A percentile compares a stretch with the other conserved stretches of the same genome.
Conservation (phyloP, 768 basidiomycete species). For the Amanita brunnescens region DNA sequence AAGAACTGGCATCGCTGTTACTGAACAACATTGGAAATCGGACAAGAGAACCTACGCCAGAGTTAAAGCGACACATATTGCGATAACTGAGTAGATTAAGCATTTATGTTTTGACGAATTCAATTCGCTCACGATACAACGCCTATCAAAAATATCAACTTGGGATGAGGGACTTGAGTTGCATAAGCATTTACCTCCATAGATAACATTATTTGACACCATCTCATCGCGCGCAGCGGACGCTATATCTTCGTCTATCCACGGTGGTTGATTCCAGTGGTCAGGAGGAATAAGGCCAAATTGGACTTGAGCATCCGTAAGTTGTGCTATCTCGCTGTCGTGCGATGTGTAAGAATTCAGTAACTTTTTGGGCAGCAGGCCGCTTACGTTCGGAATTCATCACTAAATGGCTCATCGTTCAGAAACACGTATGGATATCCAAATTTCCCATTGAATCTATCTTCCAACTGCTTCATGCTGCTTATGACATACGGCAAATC, state of each 20-base stretch:
- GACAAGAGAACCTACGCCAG: slow-evolving; percentile 49
- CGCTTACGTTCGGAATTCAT: slow-evolving; percentile 57
- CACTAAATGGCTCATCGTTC: slow-evolving; percentile 71
- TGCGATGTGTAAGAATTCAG: not conserved
- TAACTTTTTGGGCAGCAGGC: not conserved
- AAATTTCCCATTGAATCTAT: slow-evolving; percentile 84
- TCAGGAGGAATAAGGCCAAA: slow-evolving; percentile 71
- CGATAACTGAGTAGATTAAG: slow-evolving; percentile 47
- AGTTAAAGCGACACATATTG: slow-evolving; percentile 97
- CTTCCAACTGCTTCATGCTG: slow-evolving; percentile 74
- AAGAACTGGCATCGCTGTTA: slow-evolving; percentile 53
- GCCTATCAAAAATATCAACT: slow-evolving; percentile 31
- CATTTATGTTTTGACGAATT: not conserved
- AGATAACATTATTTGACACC: slow-evolving; percentile 57
- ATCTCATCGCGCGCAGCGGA: slow-evolving; percentile 55
- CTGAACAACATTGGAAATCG: not conserved
- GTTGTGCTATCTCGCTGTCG: slow-evolving; percentile 38
- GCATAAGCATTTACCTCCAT: slow-evolving; percentile 42
- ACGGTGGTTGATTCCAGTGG: slow-evolving; percentile 76
- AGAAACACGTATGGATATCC: slow-evolving; percentile 81
- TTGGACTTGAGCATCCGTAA: slow-evolving; percentile 56
- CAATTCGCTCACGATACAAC: slow-evolving; percentile 56
- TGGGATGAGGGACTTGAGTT: slow-evolving; percentile 1
- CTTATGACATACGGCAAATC: slow-evolving; percentile 52
- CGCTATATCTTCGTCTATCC: slow-evolving; percentile 72